A percentile compares a stretch with the other conserved stretches of the same genome.
Conservation (phyloP, 2,329 filamentous ascomycete genomes). For the Nannizzia gypsea region DNA sequence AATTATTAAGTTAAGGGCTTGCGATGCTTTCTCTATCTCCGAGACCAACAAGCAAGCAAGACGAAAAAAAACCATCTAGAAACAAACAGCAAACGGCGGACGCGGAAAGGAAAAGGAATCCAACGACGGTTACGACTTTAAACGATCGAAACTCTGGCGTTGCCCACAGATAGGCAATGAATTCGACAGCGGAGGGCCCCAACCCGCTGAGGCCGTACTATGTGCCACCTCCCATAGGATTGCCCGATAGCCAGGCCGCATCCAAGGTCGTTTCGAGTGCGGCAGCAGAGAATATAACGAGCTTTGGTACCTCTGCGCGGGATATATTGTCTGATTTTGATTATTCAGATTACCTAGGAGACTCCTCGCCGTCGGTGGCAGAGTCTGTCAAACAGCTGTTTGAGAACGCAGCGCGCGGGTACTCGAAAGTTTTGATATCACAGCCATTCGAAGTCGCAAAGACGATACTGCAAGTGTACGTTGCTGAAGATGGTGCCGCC, state of each 20-base stretch:
- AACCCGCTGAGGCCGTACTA: constrained; percentile 53
- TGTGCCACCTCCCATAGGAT: constrained; percentile 53
- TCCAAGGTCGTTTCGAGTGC: constrained; percentile 26
- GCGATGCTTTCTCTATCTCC: not conserved
- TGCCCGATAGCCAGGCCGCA: constrained; percentile 34
- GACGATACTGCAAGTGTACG: constrained; percentile 70
- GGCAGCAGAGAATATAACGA: constrained; percentile 36
- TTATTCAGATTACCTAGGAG: constrained; percentile 75
- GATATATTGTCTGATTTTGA: constrained; percentile 84
- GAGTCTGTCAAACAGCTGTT: constrained; percentile 65
- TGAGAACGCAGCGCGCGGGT: constrained; percentile 83
- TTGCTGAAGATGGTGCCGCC: constrained; percentile 33
- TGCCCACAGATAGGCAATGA: constrained; percentile 26
- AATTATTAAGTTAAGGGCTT: constrained; percentile 1
- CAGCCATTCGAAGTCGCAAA: constrained; percentile 98
- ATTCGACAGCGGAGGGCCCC: constrained; percentile 39
- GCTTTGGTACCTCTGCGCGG: constrained; percentile 55
- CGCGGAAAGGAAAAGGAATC: constrained; percentile 10
- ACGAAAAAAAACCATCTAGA: constrained; percentile 10
- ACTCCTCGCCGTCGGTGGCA: constrained; percentile 61
- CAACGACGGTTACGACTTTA: constrained; percentile 7
- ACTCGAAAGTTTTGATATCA: constrained; percentile 74
- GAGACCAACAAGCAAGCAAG: not conserved
- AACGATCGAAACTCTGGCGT: not conserved
- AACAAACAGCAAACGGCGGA: constrained; percentile 3